Percentiles rank a stretch among this genome's conserved stretches.
phyloP scores from a whole-genome alignment of 1,284 basidiomycete genomes.

The Fomitopsis schrenkii region DNA sequence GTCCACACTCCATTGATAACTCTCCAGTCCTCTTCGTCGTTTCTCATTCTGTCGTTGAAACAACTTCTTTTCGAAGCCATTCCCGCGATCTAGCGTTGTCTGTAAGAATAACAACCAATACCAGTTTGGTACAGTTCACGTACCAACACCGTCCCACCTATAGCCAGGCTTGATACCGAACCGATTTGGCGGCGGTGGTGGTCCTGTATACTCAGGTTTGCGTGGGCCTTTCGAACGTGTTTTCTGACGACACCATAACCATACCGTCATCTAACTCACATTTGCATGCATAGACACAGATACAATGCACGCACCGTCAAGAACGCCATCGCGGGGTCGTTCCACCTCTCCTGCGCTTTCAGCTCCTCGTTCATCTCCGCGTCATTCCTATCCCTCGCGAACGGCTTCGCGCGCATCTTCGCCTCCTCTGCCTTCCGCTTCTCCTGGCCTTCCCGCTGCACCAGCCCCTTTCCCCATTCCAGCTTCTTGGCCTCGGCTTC shows the following conservation, averaged over 20 bases:
- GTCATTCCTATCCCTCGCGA: conserved; percentile 84
- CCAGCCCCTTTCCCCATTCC: conserved; percentile 95
- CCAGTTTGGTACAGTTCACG: conserved; percentile 25
- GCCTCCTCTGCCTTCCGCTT: conserved; percentile 60
- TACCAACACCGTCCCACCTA: conserved; percentile 95
- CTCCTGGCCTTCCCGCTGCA: conserved; percentile 79
- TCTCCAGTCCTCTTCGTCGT: conserved; percentile 65
- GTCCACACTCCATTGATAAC: conserved; percentile 83
- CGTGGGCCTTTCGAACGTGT: conserved; percentile 70
- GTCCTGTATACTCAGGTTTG: conserved; percentile 84
- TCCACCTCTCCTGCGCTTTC: conserved; percentile 81
- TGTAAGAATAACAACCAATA: conserved; percentile 7
- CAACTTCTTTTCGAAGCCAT: conserved; percentile 91
- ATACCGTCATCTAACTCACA: background rate
- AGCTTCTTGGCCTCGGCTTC: conserved; percentile 87
- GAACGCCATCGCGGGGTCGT: conserved; percentile 94
- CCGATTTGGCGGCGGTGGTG: conserved; percentile 88
- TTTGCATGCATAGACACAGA: conserved; percentile 6
- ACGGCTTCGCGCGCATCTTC: conserved; percentile 59
- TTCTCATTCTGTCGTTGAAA: conserved; percentile 81
- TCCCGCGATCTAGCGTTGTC: conserved; percentile 70
- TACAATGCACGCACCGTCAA: conserved; percentile 61
- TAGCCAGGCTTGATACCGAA: conserved; percentile 95
- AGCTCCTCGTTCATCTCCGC: conserved; percentile 79
- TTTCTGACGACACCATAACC: conserved; percentile 41